Evolutionary conservation across 164 flowering plant species (phyloP), one percentile per base, ranked within the genome.

Genomic region (Chimonanthus salicifolius): DNA sequence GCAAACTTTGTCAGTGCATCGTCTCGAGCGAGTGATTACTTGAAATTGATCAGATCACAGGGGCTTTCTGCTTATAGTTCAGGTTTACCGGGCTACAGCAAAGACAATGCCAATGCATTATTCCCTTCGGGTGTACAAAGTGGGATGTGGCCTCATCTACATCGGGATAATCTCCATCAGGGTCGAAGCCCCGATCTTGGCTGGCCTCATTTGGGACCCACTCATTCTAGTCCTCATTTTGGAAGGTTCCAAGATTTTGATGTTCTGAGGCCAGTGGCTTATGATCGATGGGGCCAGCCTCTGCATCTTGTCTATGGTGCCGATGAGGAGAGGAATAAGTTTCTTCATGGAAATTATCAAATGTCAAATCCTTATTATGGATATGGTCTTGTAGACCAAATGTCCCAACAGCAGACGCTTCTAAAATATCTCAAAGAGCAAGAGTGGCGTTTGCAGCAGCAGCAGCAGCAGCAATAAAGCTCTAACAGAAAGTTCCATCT

Each of bases 341-440:
- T 69, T 47, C 80, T 77, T 60, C 75, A 62, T 74, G 84, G 67
- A 5, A 15, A 76, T 48, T 83, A 78, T 75, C 85, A 83, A 72
- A 81, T 84, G 62, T 69, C 87, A 47, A 75, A 69, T 64, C 81
- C 85, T 13, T 83, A 77, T 62, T 83, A 75, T 0, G 79, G 73
- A 76, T 84, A 80, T n/a, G 81, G 72, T 43, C 80, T 58, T 48
- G 78, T 74, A 51, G 88, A 89, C 65, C 67, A 75, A 48, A 79
- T 83, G 70, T 76, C 76, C 15, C 89, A 87, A 74, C 88, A 84
- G 48, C 85, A 71, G 74, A 82, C 82, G 51, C 86, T 88, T 68
- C 78, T 88, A 77, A 88, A 87, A 70, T 85, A 90, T 74, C 90
- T 91, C 3, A 93, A 89, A 73, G 90, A 89, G 82, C 85, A 75